Base-by-base conservation (phyloP, 768 basidiomycete genomes). In the Termitomyces bulborhizus region DNA sequence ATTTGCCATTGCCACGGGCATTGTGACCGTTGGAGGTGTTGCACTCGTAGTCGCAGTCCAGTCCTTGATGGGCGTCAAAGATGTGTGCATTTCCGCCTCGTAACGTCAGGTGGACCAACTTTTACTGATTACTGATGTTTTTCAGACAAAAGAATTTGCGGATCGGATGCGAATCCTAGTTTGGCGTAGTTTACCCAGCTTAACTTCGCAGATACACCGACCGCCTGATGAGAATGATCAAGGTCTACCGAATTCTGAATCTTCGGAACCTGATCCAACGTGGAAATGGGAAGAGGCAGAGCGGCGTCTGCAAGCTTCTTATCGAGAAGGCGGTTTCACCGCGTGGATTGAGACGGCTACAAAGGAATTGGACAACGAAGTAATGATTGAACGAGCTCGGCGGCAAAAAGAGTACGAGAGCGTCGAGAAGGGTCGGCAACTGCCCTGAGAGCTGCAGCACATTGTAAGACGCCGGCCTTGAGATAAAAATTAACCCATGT, bases 281-380 rank as follows among this genome's bases (percentile, higher is more conserved):
- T 85, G 84, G 84, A 73, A 63, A 4, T 81, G 75, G 79, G 69
- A 73, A 3, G 81, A 75, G 0, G 79, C 84, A 0, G 74, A 86
- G 57, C 68, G 74, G 46, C 74, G 85, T 9, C 66, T 90, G 11
- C 63, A 70, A 43, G 73, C 65, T 6, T 84, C 84, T 0, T 90
- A 79, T 57, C 79, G 85, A 9, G 67, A 76, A 21, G 84, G 80
- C 5, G 86, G 88, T 0, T 68, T 87, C 31, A 61, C 72, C 0
- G 70, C 75, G 1, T 87, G 85, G 83, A 71, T 74, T 9, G 72
- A 81, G 52, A 73, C 71, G n/a, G 82, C 75, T 1, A 59, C 73
- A 51, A 69, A 69, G 27, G 87, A 88, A 64, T 56, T 84, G 46
- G 85, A 88, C 62, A 74, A 73, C 0, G 87, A 89, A 62, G 73